Percentiles rank a stretch among this genome's conserved stretches.
These are phyloP conservation scores for Aspergillus vadensis DNA, from an alignment of 2,329 filamentous ascomycete genomes.

Conservation along the genomic window DNA sequence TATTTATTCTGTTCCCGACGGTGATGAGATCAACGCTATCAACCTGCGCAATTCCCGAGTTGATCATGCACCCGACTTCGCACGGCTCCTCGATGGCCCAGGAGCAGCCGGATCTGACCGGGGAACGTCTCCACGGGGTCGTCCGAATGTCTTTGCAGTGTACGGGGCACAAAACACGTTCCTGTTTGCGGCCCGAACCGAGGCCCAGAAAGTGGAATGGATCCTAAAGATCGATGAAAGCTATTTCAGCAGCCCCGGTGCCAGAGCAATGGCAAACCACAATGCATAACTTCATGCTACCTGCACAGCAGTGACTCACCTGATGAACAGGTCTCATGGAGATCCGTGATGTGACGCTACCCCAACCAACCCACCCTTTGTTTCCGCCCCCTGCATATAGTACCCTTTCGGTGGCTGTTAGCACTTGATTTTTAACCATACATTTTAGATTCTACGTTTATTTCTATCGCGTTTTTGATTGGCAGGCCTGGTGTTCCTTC, in stretches of 20 bases:
- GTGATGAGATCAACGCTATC: slow-evolving; percentile 87
- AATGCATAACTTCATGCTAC: slow-evolving; percentile 2
- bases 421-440: neutral
- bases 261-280: slow-evolving; percentile 27
- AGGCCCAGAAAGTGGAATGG: slow-evolving; percentile 95
- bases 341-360: neutral
- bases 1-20: slow-evolving; percentile 79
- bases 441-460: slow-evolving; percentile 3
- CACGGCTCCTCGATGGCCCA: slow-evolving; percentile 67
- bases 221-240: slow-evolving; percentile 92
- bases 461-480: slow-evolving; percentile 13
- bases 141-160: slow-evolving; percentile 81
- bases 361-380: no score
- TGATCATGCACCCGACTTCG: slow-evolving; percentile 86
- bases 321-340: slow-evolving; percentile 11
- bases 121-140: slow-evolving; percentile 47
- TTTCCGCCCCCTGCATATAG: neutral
- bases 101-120: slow-evolving; percentile 37
- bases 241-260: slow-evolving; percentile 52
- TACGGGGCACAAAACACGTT: slow-evolving; percentile 95
- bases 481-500: slow-evolving; percentile 25
- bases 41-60: slow-evolving; percentile 88
- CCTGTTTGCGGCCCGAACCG: slow-evolving; percentile 85
- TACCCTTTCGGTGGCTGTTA: neutral
- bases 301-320: slow-evolving; percentile 21